These are phyloP conservation scores for Syzygium oleosum DNA, from an alignment of 345 rosid genomes.

Conservation along the genomic window DNA sequence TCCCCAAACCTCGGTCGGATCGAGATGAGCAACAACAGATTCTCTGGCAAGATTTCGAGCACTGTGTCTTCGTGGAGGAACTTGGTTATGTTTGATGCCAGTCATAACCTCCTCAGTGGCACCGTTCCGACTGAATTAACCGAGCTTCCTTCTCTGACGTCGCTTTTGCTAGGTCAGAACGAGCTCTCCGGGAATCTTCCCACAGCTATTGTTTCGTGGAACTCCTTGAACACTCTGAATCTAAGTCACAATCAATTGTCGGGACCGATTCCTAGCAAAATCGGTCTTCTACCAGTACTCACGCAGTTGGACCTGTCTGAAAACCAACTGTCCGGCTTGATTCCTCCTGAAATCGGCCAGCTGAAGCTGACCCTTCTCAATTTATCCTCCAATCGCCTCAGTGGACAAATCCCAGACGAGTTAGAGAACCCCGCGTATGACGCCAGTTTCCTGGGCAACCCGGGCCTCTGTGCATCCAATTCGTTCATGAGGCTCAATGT, in stretches of 20 bases:
- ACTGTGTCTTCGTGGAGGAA: constrained; percentile 25
- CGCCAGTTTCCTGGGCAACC: constrained; percentile 40
- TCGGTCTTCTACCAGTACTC: constrained; percentile 30
- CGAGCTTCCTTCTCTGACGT: constrained; percentile 18
- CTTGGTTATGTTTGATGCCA: constrained; percentile 28
- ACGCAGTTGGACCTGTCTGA: constrained; percentile 34
- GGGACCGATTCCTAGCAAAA: constrained; percentile 34
- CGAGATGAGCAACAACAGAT: constrained; percentile 33
- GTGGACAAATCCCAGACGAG: constrained; percentile 33
- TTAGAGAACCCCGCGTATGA: constrained; percentile 30
- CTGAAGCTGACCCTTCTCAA: constrained; percentile 16
- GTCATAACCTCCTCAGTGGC: constrained; percentile 42
- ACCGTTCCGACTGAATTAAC: constrained; percentile 38
- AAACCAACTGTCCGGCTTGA: constrained; percentile 37
- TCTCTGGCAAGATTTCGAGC: constrained; percentile 35
- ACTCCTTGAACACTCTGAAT: constrained; percentile 21
- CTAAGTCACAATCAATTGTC: constrained; percentile 39
- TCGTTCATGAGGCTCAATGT: constrained; percentile 11
- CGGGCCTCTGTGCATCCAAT: constrained; percentile 35
- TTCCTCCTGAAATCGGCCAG: constrained; percentile 34
- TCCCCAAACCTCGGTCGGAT: constrained; percentile 20
- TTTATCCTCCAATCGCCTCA: constrained; percentile 49
- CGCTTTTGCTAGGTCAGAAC: constrained; percentile 40
- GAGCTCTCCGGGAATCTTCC: constrained; percentile 44
- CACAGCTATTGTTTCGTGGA: constrained; percentile 33